phyloP scores from a whole-genome alignment of 805 yeast genomes.

The Ogataea methanolica region DNA sequence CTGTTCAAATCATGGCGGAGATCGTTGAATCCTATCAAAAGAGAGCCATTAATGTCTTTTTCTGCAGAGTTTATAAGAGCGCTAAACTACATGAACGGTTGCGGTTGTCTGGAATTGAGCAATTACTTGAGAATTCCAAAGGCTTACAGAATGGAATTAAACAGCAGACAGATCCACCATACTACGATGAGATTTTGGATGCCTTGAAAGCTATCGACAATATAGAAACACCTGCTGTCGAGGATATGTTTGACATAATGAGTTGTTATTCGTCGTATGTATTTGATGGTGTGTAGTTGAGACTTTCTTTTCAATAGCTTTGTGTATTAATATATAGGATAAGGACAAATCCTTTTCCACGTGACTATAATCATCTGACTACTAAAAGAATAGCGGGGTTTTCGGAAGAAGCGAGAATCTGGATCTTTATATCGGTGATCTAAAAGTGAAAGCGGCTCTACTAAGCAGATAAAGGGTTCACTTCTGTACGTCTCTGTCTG shows the following conservation, averaged over 20 bases:
- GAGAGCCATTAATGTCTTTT: slow-evolving; percentile 51
- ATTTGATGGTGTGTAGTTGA: slow-evolving; percentile 6
- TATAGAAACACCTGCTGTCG: slow-evolving; percentile 19
- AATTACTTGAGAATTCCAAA: slow-evolving; percentile 24
- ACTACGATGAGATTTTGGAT: slow-evolving; percentile 49
- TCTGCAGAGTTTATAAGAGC: slow-evolving; percentile 55
- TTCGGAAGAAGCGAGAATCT: neutral
- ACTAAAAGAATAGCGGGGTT: slow-evolving; percentile 1
- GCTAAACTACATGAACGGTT: slow-evolving; percentile 45
- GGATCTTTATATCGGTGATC: slow-evolving; percentile 1
- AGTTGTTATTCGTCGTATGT: slow-evolving; percentile 13
- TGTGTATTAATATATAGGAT: neutral
- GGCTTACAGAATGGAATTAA: slow-evolving; percentile 26
- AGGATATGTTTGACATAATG: slow-evolving; percentile 9
- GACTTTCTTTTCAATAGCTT: neutral
- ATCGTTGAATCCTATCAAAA: slow-evolving; percentile 53
- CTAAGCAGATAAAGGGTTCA: neutral
- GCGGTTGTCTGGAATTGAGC: slow-evolving; percentile 49
- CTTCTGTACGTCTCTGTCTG: neutral
- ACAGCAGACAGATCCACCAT: slow-evolving; percentile 35
- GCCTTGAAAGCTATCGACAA: slow-evolving; percentile 46
- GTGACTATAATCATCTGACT: neutral
- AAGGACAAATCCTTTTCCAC: neutral
- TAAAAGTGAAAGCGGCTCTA: neutral
- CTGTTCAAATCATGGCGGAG: slow-evolving; percentile 65